Evolutionary conservation across 208 protist species (phyloP).

Genomic region (Phytomonas serpens): DNA sequence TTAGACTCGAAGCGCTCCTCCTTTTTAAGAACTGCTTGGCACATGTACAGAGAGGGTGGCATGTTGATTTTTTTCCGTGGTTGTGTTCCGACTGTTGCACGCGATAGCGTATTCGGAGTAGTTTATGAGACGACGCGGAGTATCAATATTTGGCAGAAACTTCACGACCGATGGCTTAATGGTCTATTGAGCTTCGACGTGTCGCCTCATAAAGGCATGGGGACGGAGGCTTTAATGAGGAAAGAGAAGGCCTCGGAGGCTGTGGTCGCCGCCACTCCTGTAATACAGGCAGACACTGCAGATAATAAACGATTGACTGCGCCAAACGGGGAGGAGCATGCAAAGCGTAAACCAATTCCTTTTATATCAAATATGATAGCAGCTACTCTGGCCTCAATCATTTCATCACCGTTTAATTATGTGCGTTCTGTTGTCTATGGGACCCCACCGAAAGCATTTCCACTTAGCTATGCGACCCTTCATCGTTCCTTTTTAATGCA

Average conservation of each 20-base stretch:
- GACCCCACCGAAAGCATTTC: constrained; percentile 52
- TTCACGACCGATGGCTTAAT: neutral
- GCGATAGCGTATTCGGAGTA: constrained; percentile 83
- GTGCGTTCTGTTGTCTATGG: constrained; percentile 81
- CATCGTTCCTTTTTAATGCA: constrained; percentile 73
- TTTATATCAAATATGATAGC: constrained; percentile 81
- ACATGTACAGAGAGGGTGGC: constrained; percentile 69
- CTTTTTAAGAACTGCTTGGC: constrained; percentile 43
- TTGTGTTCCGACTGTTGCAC: constrained; percentile 60
- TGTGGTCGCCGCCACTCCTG: neutral
- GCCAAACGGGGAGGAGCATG: neutral
- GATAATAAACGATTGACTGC: neutral
- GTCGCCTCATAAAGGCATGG: neutral
- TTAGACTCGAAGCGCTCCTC: constrained; percentile 32
- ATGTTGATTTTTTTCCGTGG: constrained; percentile 81
- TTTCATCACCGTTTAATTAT: constrained; percentile 87
- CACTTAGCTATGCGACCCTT: constrained; percentile 52
- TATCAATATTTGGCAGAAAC: constrained; percentile 19
- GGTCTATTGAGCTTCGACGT: neutral
- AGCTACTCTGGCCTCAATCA: constrained; percentile 62
- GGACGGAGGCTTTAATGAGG: neutral
- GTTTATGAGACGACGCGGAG: constrained; percentile 74
- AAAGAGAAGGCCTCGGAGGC: neutral
- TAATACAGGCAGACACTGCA: neutral
- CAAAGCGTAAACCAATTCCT: constrained; percentile 22